Evolutionary conservation across 352 stramenopile genomes (phyloP).

Genomic region (Phytopythium mirpurense): DNA sequence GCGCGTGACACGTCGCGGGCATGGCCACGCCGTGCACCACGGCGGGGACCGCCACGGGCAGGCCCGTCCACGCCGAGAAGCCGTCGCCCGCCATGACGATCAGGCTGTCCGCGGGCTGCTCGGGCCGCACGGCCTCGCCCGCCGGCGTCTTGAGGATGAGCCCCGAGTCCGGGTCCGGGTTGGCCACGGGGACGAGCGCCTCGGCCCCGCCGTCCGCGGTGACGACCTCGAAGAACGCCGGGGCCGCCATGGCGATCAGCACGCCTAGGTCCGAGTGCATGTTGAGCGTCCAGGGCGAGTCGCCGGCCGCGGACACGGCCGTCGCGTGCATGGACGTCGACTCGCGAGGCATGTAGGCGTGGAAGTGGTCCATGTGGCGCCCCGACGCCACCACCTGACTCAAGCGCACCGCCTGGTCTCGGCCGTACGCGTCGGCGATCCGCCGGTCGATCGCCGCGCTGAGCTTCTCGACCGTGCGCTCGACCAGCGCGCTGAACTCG

Average conservation of each 20-base stretch:
- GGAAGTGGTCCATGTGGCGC: slow-evolving; percentile 17
- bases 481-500: slow-evolving; percentile 11
- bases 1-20: slow-evolving; percentile 12
- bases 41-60: slow-evolving; percentile 11
- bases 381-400: slow-evolving; percentile 7
- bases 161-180: slow-evolving; percentile 11
- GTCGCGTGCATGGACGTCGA: no score
- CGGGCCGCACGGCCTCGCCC: slow-evolving; percentile 9
- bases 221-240: slow-evolving; percentile 14
- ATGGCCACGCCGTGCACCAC: slow-evolving; percentile 19
- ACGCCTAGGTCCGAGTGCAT: slow-evolving; percentile 20
- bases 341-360: slow-evolving; percentile 12
- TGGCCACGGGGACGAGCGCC: slow-evolving; percentile 4
- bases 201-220: neutral
- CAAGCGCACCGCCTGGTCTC: neutral
- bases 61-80: slow-evolving; percentile 12
- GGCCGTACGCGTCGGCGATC: neutral
- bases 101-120: slow-evolving; percentile 11
- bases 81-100: slow-evolving; percentile 17
- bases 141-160: slow-evolving; percentile 9
- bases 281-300: slow-evolving; percentile 8
- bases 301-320: no score
- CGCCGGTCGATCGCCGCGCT: slow-evolving; percentile 7
- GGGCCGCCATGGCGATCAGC: slow-evolving; percentile 18
- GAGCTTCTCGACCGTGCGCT: slow-evolving; percentile 5